Evolutionary conservation across 352 stramenopile species (phyloP).

Genomic region (Thraustochytrium sp.): DNA sequence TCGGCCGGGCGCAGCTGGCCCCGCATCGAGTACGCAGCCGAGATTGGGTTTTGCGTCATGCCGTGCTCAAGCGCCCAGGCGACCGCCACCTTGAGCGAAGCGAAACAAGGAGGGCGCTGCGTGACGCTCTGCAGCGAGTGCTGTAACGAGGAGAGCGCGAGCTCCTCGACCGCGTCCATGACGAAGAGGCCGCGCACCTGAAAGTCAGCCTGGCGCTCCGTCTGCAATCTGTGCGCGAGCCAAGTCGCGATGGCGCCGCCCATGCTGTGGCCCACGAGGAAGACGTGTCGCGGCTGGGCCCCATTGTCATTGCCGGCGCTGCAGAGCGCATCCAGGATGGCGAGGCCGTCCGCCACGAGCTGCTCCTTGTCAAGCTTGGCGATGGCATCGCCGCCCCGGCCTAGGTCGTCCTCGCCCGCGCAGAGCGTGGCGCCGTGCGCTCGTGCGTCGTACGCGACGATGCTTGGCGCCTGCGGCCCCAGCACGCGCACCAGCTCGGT

Average conservation of each 20-base stretch:
- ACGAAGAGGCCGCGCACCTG: constrained; percentile 7
- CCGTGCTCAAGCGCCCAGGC: neutral
- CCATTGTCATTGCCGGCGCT: no score
- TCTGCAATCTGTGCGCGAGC: neutral
- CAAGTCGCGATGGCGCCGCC: constrained; percentile 6
- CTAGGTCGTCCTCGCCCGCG: neutral
- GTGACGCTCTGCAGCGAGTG: neutral
- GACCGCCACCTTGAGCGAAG: neutral
- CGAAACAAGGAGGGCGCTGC: neutral
- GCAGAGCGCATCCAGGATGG: neutral
- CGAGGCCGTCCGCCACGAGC: neutral
- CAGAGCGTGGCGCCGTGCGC: neutral
- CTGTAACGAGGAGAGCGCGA: neutral
- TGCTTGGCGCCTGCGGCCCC: neutral
- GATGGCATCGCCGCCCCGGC: no score
- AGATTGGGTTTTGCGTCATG: neutral
- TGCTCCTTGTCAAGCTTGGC: neutral
- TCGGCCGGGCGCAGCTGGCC: neutral
- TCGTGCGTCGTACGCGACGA: neutral
- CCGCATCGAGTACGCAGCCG: neutral
- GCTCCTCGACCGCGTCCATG: constrained; percentile 21
- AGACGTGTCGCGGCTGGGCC: neutral
- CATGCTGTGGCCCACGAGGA: constrained; percentile 32
- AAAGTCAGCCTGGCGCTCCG: neutral
- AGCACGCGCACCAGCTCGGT: neutral